Evolutionary conservation across 192 early-diverging fungal genomes (phyloP).

Genomic region (Cladochytrium replicatum): DNA sequence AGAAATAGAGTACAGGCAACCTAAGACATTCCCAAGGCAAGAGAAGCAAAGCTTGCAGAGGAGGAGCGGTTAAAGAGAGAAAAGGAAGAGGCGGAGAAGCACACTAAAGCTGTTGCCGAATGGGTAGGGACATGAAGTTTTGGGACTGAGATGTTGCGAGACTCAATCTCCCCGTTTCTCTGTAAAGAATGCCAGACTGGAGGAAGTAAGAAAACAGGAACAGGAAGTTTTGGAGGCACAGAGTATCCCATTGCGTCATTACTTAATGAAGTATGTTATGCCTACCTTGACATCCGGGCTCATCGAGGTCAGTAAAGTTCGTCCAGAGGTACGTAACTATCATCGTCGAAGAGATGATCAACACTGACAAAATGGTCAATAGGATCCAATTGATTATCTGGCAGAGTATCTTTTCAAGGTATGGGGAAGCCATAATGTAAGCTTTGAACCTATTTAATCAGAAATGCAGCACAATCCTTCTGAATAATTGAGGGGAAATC

Average conservation of each 20-base stretch:
- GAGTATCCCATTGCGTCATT: slow-evolving; percentile 47
- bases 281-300: slow-evolving; percentile 51
- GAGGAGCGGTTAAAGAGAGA: slow-evolving; percentile 37
- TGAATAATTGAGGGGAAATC: too few relatives aligned
- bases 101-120: slow-evolving; percentile 43
- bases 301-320: slow-evolving; percentile 50
- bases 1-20: not conserved
- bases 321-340: slow-evolving; percentile 37
- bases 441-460: too few relatives aligned
- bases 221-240: slow-evolving; percentile 54
- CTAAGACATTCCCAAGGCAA: slow-evolving; percentile 15
- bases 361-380: not conserved
- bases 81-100: slow-evolving; percentile 44
- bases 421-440: not conserved
- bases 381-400: slow-evolving; percentile 50
- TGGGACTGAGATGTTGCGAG: not conserved
- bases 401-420: slow-evolving; percentile 49
- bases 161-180: not conserved
- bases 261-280: slow-evolving; percentile 54
- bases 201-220: slow-evolving; percentile 53
- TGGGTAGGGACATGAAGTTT: slow-evolving; percentile 28
- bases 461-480: too few relatives aligned
- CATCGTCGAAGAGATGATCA: not conserved
- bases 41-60: slow-evolving; percentile 30
- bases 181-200: slow-evolving; percentile 36